Evolutionary conservation across 2,329 filamentous ascomycete genomes (phyloP), one percentile per base, ranked within the genome.

Genomic region (Chalara sp.): DNA sequence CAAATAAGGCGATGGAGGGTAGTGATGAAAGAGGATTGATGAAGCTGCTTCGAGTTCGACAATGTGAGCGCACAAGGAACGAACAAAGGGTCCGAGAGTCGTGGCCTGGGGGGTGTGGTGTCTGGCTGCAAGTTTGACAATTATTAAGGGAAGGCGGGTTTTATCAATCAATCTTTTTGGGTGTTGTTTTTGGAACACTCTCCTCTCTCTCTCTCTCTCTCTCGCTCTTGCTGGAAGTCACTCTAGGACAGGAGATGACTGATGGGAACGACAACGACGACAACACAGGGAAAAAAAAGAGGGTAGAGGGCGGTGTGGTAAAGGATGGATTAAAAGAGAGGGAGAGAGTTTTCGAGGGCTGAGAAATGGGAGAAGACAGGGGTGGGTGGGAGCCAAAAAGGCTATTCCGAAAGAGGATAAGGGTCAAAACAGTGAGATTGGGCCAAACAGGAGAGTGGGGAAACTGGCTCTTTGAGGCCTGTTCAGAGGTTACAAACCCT

Each of bases 281-380:
- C 8, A n/a, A 37, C 35, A n/a, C 8, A 11, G 7, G 47, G 55
- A 50, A 50, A 55, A 46, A 44, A 53, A 41, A 56, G 54, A 48
- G 48, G 50, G 55, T 50, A 54, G 51, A 56, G 50, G 53, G 55
- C 52, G 56, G 57, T 56, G 58, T 54, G 43, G 30, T 48, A 42
- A 33, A 28, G 45, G 43, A 45, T 10, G 30, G 43, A 45, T 11
- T 29, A 30, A 31, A 30, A 6, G 30, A 48, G 40, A 31, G 37
- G 11, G 46, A 39, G 11, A 32, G 30, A 35, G 21, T 32, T 13
- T 12, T 5, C 11, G 7, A 45, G 43, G 10, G 43, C 21, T 31
- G 21, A 30, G 43, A 6, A 44, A 44, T n/a, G 8, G 10, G 10
- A 44, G 10, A 44, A 2, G 21, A 29, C 41, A 21, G 10, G 10